Percentiles rank a stretch among this genome's conserved stretches.
Evolutionary conservation across 2,329 filamentous ascomycete species (phyloP).

Genomic region (Fusarium tuaranense): DNA sequence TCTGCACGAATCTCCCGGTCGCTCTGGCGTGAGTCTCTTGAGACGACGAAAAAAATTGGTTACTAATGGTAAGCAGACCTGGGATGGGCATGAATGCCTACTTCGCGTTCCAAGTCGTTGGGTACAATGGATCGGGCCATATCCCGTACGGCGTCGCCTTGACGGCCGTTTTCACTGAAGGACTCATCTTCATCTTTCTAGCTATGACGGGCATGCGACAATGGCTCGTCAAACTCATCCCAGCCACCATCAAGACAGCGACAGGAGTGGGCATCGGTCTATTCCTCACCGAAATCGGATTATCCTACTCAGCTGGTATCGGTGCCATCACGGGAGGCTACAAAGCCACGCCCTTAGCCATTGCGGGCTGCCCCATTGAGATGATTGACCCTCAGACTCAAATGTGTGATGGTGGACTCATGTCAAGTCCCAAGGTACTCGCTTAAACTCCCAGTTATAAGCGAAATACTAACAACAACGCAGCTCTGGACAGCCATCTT

Average conservation of each 20-base stretch:
- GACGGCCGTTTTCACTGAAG: conserved; percentile 85
- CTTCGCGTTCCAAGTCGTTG: conserved; percentile 77
- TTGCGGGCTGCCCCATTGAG: conserved; percentile 71
- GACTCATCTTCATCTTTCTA: conserved; percentile 80
- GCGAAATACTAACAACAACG: not conserved
- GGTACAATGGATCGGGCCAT: conserved; percentile 76
- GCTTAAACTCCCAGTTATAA: rapidly evolving
- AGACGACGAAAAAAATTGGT: conserved; percentile 64
- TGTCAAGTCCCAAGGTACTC: conserved; percentile 35
- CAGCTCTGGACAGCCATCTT: conserved; percentile 83
- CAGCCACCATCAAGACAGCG: conserved; percentile 82
- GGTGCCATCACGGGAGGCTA: conserved; percentile 75
- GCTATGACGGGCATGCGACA: conserved; percentile 83
- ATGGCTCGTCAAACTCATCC: conserved; percentile 84
- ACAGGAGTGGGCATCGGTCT: conserved; percentile 84
- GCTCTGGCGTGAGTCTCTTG: conserved; percentile 27
- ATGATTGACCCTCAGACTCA: conserved; percentile 21
- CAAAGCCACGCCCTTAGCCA: conserved; percentile 71
- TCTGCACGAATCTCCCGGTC: conserved; percentile 36
- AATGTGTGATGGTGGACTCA: conserved; percentile 36
- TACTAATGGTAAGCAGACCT: conserved; percentile 53
- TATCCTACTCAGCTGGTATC: conserved; percentile 82
- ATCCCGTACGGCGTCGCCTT: conserved; percentile 79
- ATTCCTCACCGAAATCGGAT: conserved; percentile 77
- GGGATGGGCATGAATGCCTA: conserved; percentile 77